Evolutionary conservation across 2,329 filamentous ascomycete species (phyloP), one percentile per base, ranked within the genome.

Genomic region (Colletotrichum musicola): DNA sequence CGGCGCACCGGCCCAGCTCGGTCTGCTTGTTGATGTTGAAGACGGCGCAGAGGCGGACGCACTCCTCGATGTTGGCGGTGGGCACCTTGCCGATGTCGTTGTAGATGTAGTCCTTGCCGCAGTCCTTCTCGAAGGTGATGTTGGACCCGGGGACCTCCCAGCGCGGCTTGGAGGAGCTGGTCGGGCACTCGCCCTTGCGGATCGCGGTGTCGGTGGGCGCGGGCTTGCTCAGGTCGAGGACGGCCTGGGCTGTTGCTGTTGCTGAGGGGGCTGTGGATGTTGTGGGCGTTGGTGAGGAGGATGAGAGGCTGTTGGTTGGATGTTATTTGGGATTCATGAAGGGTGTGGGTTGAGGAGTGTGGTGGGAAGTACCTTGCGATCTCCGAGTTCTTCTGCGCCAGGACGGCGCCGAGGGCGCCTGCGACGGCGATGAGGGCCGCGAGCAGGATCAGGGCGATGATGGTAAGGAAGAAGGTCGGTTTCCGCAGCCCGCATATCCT

Each of bases 21-120:
- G 66, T 65, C 55, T 68, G 66, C 30, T 55, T 53, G 18, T 68
- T 64, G 14, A 68, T 20, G 25, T 56, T 68, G 35, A 60, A 68
- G 2, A 57, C 66, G 12, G 66, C 66, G 42, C 66, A 68, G 50
- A 51, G 57, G 4, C 66, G 66, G 12, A 68, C 44, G 42, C 66
- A 68, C 35, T 68, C 66, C n/a, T 60, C 62, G 10, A 68, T 51
- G 25, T 68, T 68, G n/a, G 51, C 27, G 22, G 62, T 62, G 16
- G 66, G 66, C 18, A 68, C 50, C 42, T 65, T 63, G 18, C 54
- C 62, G 13, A 68, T 65, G 44, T 68, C 66, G 50, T 68, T 65
- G 44, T 16, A 68, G 14, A 47, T 46, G 25, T 68, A 68, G 27
- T 68, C 66, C 4, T 49, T 65, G 22, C 62, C 66, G 62, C 66